Conservation (phyloP, 805 yeast genomes). For the Lipomyces anomalus region DNA sequence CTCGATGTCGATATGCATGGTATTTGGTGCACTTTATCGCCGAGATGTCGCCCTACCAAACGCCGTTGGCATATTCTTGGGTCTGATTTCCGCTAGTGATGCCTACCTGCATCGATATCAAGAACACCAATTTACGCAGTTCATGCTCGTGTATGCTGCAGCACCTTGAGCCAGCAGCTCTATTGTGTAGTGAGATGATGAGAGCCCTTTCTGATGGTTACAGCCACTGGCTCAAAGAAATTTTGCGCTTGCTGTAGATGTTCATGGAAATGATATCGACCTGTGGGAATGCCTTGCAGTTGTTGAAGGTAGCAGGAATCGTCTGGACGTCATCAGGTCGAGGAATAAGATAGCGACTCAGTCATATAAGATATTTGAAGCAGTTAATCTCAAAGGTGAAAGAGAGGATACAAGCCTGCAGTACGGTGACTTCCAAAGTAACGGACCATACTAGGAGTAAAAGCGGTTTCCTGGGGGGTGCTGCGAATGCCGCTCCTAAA, state of each 20-base stretch:
- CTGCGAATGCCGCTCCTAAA: too few species aligned
- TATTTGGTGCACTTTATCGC: background rate
- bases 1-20: background rate
- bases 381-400: conserved; percentile 19
- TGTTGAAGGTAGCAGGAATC: conserved; percentile 13
- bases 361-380: conserved; percentile 18
- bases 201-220: too few species aligned
- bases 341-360: conserved; percentile 16
- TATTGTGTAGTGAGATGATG: conserved; percentile 22
- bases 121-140: conserved; percentile 22
- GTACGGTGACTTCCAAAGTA: too few species aligned
- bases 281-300: conserved; percentile 16
- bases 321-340: conserved; percentile 10
- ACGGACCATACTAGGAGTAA: too few species aligned
- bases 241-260: background rate
- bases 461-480: too few species aligned
- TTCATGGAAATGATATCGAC: conserved; percentile 15
- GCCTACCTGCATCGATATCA: conserved; percentile 11
- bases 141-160: conserved; percentile 21
- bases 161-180: conserved; percentile 18
- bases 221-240: too few species aligned
- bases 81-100: conserved; percentile 19
- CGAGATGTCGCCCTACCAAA: background rate
- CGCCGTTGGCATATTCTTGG: conserved; percentile 8
- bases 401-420: too few species aligned